phyloP scores from a whole-genome alignment of 2,329 filamentous ascomycete species.

The Triangularia setosa region DNA sequence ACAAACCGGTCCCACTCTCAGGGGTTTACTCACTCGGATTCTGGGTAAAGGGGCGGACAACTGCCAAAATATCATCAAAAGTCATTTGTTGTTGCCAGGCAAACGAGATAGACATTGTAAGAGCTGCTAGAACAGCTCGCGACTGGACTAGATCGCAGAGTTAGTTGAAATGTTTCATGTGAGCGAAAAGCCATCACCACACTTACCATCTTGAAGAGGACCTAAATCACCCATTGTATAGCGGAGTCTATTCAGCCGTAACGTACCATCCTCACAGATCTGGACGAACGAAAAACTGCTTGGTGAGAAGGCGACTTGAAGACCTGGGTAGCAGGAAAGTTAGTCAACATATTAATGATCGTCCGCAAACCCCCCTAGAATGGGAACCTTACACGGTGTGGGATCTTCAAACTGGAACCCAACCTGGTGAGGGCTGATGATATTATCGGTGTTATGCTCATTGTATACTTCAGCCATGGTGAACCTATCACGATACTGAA shows the following conservation, averaged over 20 bases:
- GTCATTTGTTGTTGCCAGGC: constrained; percentile 45
- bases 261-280: constrained; percentile 53
- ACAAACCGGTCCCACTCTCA: background rate
- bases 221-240: constrained; percentile 48
- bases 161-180: background rate
- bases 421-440: constrained; percentile 69
- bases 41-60: constrained; percentile 51
- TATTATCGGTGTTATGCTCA: constrained; percentile 58
- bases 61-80: constrained; percentile 69
- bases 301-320: constrained; percentile 59
- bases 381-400: constrained; percentile 53
- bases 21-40: constrained; percentile 33
- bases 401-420: constrained; percentile 70
- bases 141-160: constrained; percentile 43
- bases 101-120: constrained; percentile 51
- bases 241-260: constrained; percentile 56
- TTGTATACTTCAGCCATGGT: constrained; percentile 67
- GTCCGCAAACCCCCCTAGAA: background rate
- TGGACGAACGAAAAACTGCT: constrained; percentile 57
- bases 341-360: constrained; percentile 16
- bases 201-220: constrained; percentile 47
- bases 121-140: constrained; percentile 56
- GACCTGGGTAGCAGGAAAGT: constrained; percentile 36
- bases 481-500: constrained; percentile 74
- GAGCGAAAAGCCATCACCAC: background rate